Evolutionary conservation across 768 basidiomycete species (phyloP).

Genomic region (Cubamyces lactineus): DNA sequence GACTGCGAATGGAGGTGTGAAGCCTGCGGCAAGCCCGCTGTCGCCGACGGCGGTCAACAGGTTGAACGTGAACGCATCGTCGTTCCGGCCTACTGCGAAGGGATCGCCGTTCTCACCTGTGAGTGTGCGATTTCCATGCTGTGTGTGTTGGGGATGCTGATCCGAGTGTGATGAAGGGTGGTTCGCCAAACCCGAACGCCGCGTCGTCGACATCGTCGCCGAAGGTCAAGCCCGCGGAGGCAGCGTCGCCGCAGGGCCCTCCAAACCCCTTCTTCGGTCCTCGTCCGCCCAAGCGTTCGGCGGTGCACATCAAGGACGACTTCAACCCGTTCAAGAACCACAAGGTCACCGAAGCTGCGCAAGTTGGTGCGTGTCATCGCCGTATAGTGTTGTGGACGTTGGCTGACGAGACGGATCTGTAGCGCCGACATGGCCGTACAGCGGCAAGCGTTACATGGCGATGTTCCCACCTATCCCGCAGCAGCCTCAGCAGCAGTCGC

Average conservation of each 20-base stretch:
- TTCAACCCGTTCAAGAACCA: constrained; percentile 95
- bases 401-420: constrained; percentile 11
- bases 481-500: constrained; percentile 64
- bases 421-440: constrained; percentile 88
- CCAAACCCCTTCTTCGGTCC: constrained; percentile 92
- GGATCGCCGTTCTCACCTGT: constrained; percentile 64
- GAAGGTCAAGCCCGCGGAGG: constrained; percentile 61
- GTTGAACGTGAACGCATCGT: constrained; percentile 87
- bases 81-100: constrained; percentile 88
- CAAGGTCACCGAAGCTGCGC: constrained; percentile 75
- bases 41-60: constrained; percentile 64
- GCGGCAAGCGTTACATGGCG: constrained; percentile 80
- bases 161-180: constrained; percentile 31
- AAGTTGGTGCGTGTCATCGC: constrained; percentile 61
- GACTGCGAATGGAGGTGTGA: constrained; percentile 29
- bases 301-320: constrained; percentile 89
- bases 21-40: constrained; percentile 41
- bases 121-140: background rate
- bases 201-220: constrained; percentile 57
- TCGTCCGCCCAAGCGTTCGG: constrained; percentile 71
- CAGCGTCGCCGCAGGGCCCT: constrained; percentile 38
- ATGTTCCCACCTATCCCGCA: constrained; percentile 71
- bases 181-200: constrained; percentile 34
- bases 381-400: background rate
- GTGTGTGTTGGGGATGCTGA: constrained; percentile 39